Base-by-base conservation (phyloP, 345 rosid species). In the Arabis hirsuta region DNA sequence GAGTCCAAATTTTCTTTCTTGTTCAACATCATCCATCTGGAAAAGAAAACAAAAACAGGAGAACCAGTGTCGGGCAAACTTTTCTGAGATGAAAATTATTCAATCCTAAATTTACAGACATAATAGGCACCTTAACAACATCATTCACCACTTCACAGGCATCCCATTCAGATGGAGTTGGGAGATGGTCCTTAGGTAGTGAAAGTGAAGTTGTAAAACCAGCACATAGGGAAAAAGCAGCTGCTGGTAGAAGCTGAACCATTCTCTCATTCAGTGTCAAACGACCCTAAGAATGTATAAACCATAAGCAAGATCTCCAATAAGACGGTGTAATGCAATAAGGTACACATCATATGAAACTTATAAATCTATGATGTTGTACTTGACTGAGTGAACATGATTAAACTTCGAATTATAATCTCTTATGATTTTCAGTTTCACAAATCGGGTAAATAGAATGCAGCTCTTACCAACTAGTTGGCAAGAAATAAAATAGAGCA, bases 221-320 rank as follows among this genome's bases (percentile, higher is more conserved):
- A 81, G 82, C 79, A 81, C 86, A 91, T 77, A 94, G 83, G 38
- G 96, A 87, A 85, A 78, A 86, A 42, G 86, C 78, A 63, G 97
- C 96, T 42, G 88, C 90, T 16, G 98, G 97, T 81, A 89, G 71
- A 80, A 90, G 80, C 57, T 75, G 46, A 55, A 84, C 85, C 74
- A 78, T 67, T 52, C 76, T 73, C 63, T 85, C 92, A 77, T 86
- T 80, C 72, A 83, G 80, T 47, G 78, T 24, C 54, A 69, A 78
- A 75, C 80, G 73, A 26, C 87, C 96, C 98, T 94, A 68, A 43
- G 73, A 32, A 78, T 26, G 31, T 42, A 57, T 57, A 73, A 78
- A 41, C 12, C 29, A 51, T 62, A 27, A 70, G 56, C 52, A 39
- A 48, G 62, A 43, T 58, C 51, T 48, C 10, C 56, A 60, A 34